A percentile compares a stretch with the other conserved stretches of the same genome.
These are phyloP conservation scores for Neurospora tetraspora DNA, from an alignment of 495 filamentous ascomycete species.

Conservation along the genomic window DNA sequence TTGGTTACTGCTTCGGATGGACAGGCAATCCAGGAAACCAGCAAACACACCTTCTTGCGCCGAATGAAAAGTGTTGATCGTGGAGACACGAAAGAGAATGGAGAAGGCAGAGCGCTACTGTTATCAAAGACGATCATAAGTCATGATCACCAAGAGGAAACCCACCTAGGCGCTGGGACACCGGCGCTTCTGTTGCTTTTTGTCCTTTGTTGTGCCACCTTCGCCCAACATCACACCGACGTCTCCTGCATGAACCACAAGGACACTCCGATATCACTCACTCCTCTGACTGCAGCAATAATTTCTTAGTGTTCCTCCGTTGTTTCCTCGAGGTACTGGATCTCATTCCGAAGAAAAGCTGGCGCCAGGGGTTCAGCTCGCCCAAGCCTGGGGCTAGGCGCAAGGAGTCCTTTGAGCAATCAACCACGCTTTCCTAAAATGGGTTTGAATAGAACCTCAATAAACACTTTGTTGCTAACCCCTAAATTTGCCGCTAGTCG, in stretches of 20 bases:
- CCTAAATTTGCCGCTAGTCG: not conserved
- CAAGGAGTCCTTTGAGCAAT: not conserved
- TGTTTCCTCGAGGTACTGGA: not conserved
- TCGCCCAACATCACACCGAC: not conserved
- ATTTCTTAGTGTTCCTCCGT: not conserved
- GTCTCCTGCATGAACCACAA: not conserved
- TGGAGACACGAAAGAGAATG: not conserved
- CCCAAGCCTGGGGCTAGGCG: not conserved
- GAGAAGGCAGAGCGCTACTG: not conserved
- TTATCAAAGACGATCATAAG: not conserved
- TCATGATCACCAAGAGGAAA: not conserved
- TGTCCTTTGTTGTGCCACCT: not conserved
- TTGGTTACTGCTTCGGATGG: not conserved
- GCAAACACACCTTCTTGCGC: not conserved
- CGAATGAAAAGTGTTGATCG: not conserved
- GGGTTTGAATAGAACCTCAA: constrained; percentile 29
- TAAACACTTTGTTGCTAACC: constrained; percentile 3
- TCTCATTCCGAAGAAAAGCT: not conserved
- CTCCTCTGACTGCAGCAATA: not conserved
- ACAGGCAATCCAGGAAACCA: not conserved
- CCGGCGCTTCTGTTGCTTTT: not conserved
- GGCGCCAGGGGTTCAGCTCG: not conserved
- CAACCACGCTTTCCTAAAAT: constrained; percentile 12
- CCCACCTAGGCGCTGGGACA: not conserved
- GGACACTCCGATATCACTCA: not conserved